Base-by-base conservation (phyloP, 257 asterid genomes). In the Oldenlandia corymbosa region DNA sequence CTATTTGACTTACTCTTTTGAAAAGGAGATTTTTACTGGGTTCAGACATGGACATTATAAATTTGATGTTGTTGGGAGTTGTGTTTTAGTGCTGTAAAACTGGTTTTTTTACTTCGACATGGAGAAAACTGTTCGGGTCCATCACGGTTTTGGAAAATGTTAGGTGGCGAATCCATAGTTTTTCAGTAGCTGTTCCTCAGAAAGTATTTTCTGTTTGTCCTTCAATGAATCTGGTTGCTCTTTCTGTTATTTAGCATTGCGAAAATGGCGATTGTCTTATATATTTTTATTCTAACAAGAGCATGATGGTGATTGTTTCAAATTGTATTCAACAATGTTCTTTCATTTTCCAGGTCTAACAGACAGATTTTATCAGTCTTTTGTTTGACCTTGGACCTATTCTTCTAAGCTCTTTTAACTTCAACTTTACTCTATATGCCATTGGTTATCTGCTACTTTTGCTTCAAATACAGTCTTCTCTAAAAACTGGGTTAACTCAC, bases 11-110 rank as follows among this genome's bases (percentile, higher is more conserved):
- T 58, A 58, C 63, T 59, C 66, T 64, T 65, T 64, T 58, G 70
- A 57, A 71, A 75, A 64, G 24, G 62, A 58, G 31, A 45, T 54
- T 67, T 49, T 46, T 78, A 67, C 73, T 72, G 75, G 39, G 60
- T 66, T 55, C 62, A 70, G 87, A 86, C 70, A 59, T 82, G 57
- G 86, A 79, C 87, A 73, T 70, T 49, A 64, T 71, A 69, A 67
- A 57, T 61, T 55, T 53, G 73, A 66, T 71, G 74, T 71, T 68
- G 68, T 65, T 58, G 60, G 80, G 58, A 30, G 68, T 36, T 71
- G 74, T 71, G 83, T 71, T 68, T 51, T 18, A 64, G 56, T 72
- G 70, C 80, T 23, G 77, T 72, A 74, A 70, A 67, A 45, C 31
- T 6, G 23, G 13, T 47, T 37, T 7, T 14, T 42, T 32, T 39